Conservation (phyloP, 2,329 filamentous ascomycete species). For the Curvularia verruculosa region DNA sequence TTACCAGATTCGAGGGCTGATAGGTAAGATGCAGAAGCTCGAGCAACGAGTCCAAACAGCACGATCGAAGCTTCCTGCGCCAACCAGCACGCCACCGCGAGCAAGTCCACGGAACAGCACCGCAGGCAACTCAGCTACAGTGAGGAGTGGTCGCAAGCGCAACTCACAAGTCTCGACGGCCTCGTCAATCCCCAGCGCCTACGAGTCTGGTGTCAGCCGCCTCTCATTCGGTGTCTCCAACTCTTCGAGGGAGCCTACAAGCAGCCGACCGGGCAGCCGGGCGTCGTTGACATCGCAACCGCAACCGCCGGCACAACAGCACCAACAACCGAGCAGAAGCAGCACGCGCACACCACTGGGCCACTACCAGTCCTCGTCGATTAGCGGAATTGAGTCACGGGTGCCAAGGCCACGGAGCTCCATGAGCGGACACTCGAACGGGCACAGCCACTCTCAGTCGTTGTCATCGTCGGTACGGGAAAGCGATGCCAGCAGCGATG, state of each 20-base stretch:
- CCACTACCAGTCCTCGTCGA: slow-evolving; percentile 57
- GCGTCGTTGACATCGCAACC: slow-evolving; percentile 52
- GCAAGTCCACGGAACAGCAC: slow-evolving; percentile 72
- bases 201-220: slow-evolving; percentile 48
- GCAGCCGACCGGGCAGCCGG: slow-evolving; percentile 74
- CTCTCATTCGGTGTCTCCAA: slow-evolving; percentile 58
- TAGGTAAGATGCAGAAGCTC: slow-evolving; percentile 95
- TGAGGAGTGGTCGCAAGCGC: slow-evolving; percentile 72
- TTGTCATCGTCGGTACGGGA: slow-evolving; percentile 51
- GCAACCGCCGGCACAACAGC: slow-evolving; percentile 39
- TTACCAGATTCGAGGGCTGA: slow-evolving; percentile 89
- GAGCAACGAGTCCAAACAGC: slow-evolving; percentile 92
- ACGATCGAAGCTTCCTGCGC: slow-evolving; percentile 87
- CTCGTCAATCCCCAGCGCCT: slow-evolving; percentile 37
- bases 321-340: slow-evolving; percentile 68
- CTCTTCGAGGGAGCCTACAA: slow-evolving; percentile 30
- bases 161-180: slow-evolving; percentile 60
- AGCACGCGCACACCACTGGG: slow-evolving; percentile 71
- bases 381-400: slow-evolving; percentile 52
- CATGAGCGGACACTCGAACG: slow-evolving; percentile 63
- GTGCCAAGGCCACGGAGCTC: slow-evolving; percentile 70
- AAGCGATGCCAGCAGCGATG: slow-evolving; percentile 53
- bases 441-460: slow-evolving; percentile 42
- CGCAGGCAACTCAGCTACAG: slow-evolving; percentile 62
- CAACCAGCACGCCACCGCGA: slow-evolving; percentile 76